These are phyloP conservation scores for Pestalotiopsis sp. DNA, from an alignment of 2,329 filamentous ascomycete species.

Conservation along the genomic window DNA sequence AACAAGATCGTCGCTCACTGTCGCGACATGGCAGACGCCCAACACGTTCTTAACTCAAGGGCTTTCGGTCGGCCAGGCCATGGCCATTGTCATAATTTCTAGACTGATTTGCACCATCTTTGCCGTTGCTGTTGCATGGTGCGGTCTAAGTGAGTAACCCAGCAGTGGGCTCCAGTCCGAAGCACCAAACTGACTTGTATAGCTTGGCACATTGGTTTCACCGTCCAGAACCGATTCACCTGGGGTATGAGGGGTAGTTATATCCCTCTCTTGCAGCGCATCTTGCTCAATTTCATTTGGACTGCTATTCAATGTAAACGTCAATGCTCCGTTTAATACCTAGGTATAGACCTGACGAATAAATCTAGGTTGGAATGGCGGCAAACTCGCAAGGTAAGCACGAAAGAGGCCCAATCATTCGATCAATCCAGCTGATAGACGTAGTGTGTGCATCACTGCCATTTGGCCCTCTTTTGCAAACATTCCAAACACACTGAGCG, in stretches of 20 bases:
- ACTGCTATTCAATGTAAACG: slow-evolving; percentile 42
- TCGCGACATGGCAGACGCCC: slow-evolving; percentile 48
- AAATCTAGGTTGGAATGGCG: slow-evolving; percentile 32
- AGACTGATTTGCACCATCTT: slow-evolving; percentile 44
- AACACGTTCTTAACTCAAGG: slow-evolving; percentile 47
- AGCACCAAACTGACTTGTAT: too few relatives aligned
- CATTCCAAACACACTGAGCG: slow-evolving; percentile 46
- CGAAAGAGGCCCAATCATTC: background rate
- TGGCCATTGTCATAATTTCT: slow-evolving; percentile 47
- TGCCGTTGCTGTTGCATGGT: slow-evolving; percentile 46
- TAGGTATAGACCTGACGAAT: background rate
- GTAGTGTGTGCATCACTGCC: slow-evolving; percentile 42
- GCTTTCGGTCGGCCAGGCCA: slow-evolving; percentile 47
- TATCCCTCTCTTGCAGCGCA: slow-evolving; percentile 47
- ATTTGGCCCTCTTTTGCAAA: slow-evolving; percentile 47
- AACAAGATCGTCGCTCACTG: slow-evolving; percentile 31
- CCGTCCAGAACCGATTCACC: slow-evolving; percentile 48
- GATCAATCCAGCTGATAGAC: slow-evolving; percentile 14
- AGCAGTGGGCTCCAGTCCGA: too few relatives aligned
- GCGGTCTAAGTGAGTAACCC: slow-evolving; percentile 39
- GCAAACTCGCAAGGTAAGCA: slow-evolving; percentile 24
- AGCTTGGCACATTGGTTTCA: slow-evolving; percentile 51
- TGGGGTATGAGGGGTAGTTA: slow-evolving; percentile 52
- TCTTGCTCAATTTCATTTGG: slow-evolving; percentile 53
- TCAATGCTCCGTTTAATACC: too few relatives aligned